Conservation (phyloP, 805 yeast species). For the Myxozyma vanderwaltii region DNA sequence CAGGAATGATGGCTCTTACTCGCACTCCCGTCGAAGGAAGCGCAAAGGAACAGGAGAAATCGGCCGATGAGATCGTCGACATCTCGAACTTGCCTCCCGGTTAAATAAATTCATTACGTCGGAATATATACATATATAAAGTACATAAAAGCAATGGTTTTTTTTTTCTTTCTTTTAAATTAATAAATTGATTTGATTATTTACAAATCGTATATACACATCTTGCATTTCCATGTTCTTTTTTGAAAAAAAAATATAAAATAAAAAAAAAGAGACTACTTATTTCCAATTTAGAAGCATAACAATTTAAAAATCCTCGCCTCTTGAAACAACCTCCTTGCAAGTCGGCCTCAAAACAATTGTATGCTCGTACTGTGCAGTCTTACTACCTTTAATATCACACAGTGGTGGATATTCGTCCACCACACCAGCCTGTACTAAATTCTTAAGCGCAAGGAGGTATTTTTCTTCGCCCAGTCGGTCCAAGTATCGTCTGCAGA, state of each 20-base stretch:
- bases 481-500: constrained; percentile 94
- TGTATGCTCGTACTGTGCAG: constrained; percentile 97
- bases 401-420: constrained; percentile 92
- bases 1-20: constrained; percentile 88
- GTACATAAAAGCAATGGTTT: not conserved
- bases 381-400: constrained; percentile 80
- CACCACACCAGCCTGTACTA: constrained; percentile 84
- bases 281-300: not conserved
- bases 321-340: constrained; percentile 93
- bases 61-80: constrained; percentile 73
- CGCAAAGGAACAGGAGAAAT: constrained; percentile 52
- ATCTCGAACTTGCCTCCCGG: constrained; percentile 94
- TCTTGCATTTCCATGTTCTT: too few species aligned
- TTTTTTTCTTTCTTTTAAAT: not conserved
- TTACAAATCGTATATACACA: not conserved
- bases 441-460: constrained; percentile 75
- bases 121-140: not conserved
- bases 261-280: too few species aligned
- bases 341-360: constrained; percentile 77
- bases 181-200: constrained; percentile 1
- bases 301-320: constrained; percentile 79
- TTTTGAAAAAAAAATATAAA: too few species aligned
- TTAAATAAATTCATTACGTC: too few species aligned
- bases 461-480: constrained; percentile 90
- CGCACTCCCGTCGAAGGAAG: constrained; percentile 78